Percentiles rank a stretch among this genome's conserved stretches.
Evolutionary conservation across 768 basidiomycete genomes (phyloP).

Genomic region (Serendipita sp.): DNA sequence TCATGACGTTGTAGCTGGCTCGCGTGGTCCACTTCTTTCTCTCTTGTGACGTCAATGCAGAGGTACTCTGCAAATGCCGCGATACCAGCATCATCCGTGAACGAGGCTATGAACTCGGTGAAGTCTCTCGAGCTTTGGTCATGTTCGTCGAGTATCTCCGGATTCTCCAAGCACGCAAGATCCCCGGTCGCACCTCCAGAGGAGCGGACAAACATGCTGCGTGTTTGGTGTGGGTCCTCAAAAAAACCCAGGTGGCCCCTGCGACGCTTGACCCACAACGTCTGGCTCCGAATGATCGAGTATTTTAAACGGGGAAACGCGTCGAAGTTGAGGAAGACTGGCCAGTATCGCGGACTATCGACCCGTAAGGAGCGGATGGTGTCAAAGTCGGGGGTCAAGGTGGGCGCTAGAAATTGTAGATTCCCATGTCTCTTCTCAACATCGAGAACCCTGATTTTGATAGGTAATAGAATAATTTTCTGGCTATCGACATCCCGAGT

Average conservation of each 20-base stretch:
- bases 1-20: slow-evolving; percentile 28
- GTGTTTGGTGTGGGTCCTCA: slow-evolving; percentile 85
- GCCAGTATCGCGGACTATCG: slow-evolving; percentile 93
- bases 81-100: slow-evolving; percentile 67
- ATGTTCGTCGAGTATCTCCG: slow-evolving; percentile 51
- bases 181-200: slow-evolving; percentile 65
- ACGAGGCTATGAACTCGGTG: slow-evolving; percentile 72
- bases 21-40: slow-evolving; percentile 19
- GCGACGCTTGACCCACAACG: slow-evolving; percentile 80
- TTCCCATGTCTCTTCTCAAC: slow-evolving; percentile 38
- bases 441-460: slow-evolving; percentile 72
- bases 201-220: slow-evolving; percentile 78
- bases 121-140: slow-evolving; percentile 58
- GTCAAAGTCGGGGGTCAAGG: slow-evolving; percentile 79
- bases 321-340: slow-evolving; percentile 69
- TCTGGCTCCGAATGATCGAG: slow-evolving; percentile 57
- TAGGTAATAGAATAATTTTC: slow-evolving; percentile 82
- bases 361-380: slow-evolving; percentile 67
- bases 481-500: slow-evolving; percentile 84
- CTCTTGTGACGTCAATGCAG: slow-evolving; percentile 30
- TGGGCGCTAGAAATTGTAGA: slow-evolving; percentile 77
- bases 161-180: slow-evolving; percentile 73
- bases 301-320: slow-evolving; percentile 51
- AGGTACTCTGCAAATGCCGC: slow-evolving; percentile 71
- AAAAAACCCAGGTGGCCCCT: slow-evolving; percentile 88